Percentiles rank a stretch among this genome's conserved stretches.
These are phyloP conservation scores for Microstroma glucosiphilum DNA, from an alignment of 1,284 basidiomycete genomes.

Conservation along the genomic window DNA sequence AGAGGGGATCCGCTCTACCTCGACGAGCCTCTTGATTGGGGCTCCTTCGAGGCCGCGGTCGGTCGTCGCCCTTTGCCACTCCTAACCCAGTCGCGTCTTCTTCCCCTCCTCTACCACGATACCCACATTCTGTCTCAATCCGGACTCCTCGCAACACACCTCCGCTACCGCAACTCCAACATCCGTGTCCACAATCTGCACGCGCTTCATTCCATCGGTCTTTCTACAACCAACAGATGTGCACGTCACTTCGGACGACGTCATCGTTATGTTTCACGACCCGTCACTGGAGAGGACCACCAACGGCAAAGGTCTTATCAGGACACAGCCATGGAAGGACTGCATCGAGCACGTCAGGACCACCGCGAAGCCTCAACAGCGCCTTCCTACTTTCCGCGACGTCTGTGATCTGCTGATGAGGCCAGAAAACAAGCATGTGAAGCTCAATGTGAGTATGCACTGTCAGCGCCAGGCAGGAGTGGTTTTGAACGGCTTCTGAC, in stretches of 20 bases:
- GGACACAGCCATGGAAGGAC: constrained; percentile 56
- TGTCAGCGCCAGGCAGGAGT: too few relatives aligned
- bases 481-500: not conserved
- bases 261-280: constrained; percentile 94
- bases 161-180: too few relatives aligned
- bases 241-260: constrained; percentile 81
- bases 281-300: constrained; percentile 61
- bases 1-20: too few relatives aligned
- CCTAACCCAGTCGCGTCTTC: too few relatives aligned
- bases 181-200: too few relatives aligned
- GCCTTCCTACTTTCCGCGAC: constrained; percentile 47
- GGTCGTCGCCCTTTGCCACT: too few relatives aligned
- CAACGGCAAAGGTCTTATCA: constrained; percentile 56
- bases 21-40: too few relatives aligned
- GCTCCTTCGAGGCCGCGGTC: too few relatives aligned
- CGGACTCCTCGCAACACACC: too few relatives aligned
- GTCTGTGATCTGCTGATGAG: constrained; percentile 46
- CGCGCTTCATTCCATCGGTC: not conserved
- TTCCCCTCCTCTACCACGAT: too few relatives aligned
- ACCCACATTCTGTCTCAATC: too few relatives aligned
- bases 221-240: constrained; percentile 63
- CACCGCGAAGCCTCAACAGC: constrained; percentile 64
- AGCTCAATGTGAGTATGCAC: constrained; percentile 34
- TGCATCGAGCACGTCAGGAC: constrained; percentile 81
- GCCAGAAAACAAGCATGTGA: constrained; percentile 44